These are phyloP conservation scores for Phytophthora pisi DNA, from an alignment of 352 stramenopile species.

Conservation along the genomic window DNA sequence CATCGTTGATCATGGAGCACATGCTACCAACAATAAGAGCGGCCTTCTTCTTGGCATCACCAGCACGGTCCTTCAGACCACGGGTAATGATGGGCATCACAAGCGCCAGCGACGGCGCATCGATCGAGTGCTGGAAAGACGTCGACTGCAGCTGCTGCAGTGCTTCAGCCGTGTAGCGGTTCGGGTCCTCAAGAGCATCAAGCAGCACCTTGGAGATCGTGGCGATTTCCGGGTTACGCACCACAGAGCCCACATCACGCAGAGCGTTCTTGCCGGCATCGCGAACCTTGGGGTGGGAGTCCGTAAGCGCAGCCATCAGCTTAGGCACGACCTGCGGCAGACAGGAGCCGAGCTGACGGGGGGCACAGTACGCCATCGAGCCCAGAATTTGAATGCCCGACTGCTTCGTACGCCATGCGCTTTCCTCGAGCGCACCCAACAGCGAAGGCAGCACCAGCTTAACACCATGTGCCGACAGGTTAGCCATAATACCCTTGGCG, in stretches of 20 bases:
- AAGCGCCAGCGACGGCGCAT: constrained; percentile 98
- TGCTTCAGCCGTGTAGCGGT: constrained; percentile 91
- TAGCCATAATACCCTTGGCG: constrained; percentile 98
- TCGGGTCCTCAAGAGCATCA: constrained; percentile 96
- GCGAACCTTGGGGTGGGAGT: constrained; percentile 99
- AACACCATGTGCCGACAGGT: constrained; percentile 98
- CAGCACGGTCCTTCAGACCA: constrained; percentile 96
- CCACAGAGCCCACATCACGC: constrained; percentile 97
- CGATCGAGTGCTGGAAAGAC: constrained; percentile 99
- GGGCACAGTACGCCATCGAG: constrained; percentile 97
- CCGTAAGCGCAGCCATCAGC: constrained; percentile 96
- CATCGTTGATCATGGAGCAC: constrained; percentile 98
- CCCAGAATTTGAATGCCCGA: constrained; percentile 98
- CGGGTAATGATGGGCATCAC: constrained; percentile 99
- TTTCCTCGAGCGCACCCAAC: constrained; percentile 94
- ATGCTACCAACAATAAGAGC: constrained; percentile 99
- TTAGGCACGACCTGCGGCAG: constrained; percentile 99
- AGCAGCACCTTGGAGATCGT: constrained; percentile 94
- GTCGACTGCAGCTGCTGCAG: constrained; percentile 98
- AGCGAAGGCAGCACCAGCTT: constrained; percentile 99
- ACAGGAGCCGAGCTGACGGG: constrained; percentile 97
- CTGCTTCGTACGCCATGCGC: constrained; percentile 98
- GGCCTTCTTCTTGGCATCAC: constrained; percentile 98
- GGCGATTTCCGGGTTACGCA: constrained; percentile 99
- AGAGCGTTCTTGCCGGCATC: constrained; percentile 95